Conservation (phyloP, 257 asterid species). For the Penstemon barbatus region DNA sequence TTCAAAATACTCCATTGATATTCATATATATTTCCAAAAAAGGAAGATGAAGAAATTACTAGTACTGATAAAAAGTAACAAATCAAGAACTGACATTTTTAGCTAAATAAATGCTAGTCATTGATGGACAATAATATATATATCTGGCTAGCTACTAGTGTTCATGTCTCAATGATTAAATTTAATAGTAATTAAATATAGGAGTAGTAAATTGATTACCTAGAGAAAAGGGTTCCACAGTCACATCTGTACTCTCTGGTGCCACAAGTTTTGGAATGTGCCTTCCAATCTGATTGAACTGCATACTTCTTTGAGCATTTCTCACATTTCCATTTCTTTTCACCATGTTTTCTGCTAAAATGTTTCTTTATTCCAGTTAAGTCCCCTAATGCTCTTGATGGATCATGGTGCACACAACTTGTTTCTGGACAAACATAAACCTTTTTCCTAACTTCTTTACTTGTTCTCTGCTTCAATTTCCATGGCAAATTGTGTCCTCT, state of each 20-base stretch:
- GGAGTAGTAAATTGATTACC: constrained; percentile 37
- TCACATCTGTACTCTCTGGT: constrained; percentile 94
- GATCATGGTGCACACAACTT: constrained; percentile 81
- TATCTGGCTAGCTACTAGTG: no score
- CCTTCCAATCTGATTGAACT: constrained; percentile 94
- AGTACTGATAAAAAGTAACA: no score
- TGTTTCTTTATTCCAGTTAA: constrained; percentile 94
- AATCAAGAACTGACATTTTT: no score
- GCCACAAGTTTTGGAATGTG: constrained; percentile 92
- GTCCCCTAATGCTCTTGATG: constrained; percentile 92
- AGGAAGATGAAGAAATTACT: no score
- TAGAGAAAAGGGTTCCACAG: constrained; percentile 94
- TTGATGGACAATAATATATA: no score
- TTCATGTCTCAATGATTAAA: no score
- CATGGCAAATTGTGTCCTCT: constrained; percentile 97
- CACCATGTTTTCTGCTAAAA: constrained; percentile 88
- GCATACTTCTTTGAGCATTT: constrained; percentile 87
- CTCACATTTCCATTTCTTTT: constrained; percentile 91
- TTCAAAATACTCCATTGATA: no score
- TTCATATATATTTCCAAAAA: no score
- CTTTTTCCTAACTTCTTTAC: constrained; percentile 60
- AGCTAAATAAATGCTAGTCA: no score
- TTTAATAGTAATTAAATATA: neutral
- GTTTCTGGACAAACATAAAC: constrained; percentile 91
- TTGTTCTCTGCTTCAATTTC: constrained; percentile 87